A percentile compares a stretch with the other conserved stretches of the same genome.
phyloP scores from a whole-genome alignment of 371 early-diverging fungal species.

The Saksenaea vasiformis region DNA sequence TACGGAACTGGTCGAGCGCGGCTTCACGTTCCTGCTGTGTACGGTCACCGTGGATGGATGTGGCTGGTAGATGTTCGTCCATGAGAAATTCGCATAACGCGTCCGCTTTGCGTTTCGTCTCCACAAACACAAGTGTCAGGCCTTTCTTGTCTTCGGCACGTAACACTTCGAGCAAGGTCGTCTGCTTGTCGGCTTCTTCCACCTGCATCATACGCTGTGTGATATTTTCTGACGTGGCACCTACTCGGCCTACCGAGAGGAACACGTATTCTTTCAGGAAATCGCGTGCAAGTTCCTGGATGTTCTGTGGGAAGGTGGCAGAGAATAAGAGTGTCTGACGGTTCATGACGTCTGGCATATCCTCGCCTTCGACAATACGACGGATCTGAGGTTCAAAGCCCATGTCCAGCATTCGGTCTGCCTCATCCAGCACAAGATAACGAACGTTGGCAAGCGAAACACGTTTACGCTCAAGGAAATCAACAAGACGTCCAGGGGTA shows the following conservation, averaged over 20 bases:
- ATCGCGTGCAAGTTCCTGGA: constrained; percentile 93
- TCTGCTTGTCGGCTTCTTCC: constrained; percentile 79
- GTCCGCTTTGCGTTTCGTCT: constrained; percentile 98
- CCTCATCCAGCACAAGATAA: constrained; percentile 98
- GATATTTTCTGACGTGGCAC: constrained; percentile 96
- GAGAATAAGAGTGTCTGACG: constrained; percentile 98
- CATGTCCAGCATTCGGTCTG: constrained; percentile 99
- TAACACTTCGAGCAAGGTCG: constrained; percentile 78
- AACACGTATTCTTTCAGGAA: constrained; percentile 94
- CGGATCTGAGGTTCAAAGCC: constrained; percentile 99
- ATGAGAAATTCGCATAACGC: constrained; percentile 77
- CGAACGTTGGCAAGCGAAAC: constrained; percentile 78
- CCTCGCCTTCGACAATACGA: constrained; percentile 93
- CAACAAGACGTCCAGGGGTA: constrained; percentile 97
- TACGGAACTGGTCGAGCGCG: constrained; percentile 86
- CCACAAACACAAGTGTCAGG: constrained; percentile 95
- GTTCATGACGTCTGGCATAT: constrained; percentile 84
- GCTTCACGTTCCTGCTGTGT: constrained; percentile 96
- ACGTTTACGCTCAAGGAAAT: constrained; percentile 91
- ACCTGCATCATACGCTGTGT: constrained; percentile 78
- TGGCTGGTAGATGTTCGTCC: constrained; percentile 74
- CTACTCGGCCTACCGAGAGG: constrained; percentile 94
- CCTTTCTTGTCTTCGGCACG: constrained; percentile 57
- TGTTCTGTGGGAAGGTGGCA: constrained; percentile 96
- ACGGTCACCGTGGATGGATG: constrained; percentile 96